Conservation (phyloP, 257 asterid species). For the Primulina tabacum region DNA sequence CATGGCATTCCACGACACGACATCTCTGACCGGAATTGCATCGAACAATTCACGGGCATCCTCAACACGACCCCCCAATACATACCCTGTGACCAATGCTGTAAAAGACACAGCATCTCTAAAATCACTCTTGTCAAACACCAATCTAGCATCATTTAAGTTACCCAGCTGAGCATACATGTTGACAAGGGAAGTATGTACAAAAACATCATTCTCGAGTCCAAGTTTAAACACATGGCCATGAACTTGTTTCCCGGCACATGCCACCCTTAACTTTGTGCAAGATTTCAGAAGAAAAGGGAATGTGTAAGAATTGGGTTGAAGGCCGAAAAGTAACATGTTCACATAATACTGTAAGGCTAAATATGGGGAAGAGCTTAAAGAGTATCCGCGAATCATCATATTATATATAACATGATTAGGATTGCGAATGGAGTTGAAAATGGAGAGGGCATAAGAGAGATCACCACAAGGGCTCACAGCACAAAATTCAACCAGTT, state of each 20-base stretch:
- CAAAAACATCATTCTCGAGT: conserved; percentile 37
- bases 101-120: conserved; percentile 49
- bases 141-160: conserved; percentile 37
- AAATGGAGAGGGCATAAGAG: conserved; percentile 40
- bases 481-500: conserved; percentile 43
- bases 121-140: conserved; percentile 36
- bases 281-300: conserved; percentile 48
- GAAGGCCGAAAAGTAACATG: conserved; percentile 38
- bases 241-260: conserved; percentile 38
- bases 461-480: conserved; percentile 40
- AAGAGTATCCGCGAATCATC: conserved; percentile 46
- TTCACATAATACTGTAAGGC: conserved; percentile 30
- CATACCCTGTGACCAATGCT: conserved; percentile 44
- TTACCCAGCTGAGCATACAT: conserved; percentile 44
- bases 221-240: conserved; percentile 43
- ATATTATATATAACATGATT: conserved; percentile 40
- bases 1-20: conserved; percentile 53
- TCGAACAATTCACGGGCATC: conserved; percentile 39
- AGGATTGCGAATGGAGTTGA: conserved; percentile 36
- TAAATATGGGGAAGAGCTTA: conserved; percentile 29
- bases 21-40: conserved; percentile 37
- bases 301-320: conserved; percentile 44
- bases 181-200: conserved; percentile 40
- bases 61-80: conserved; percentile 33
- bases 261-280: conserved; percentile 21